These are phyloP conservation scores for Scopulariopsis brevicaulis DNA, from an alignment of 2,329 filamentous ascomycete species.

Conservation along the genomic window DNA sequence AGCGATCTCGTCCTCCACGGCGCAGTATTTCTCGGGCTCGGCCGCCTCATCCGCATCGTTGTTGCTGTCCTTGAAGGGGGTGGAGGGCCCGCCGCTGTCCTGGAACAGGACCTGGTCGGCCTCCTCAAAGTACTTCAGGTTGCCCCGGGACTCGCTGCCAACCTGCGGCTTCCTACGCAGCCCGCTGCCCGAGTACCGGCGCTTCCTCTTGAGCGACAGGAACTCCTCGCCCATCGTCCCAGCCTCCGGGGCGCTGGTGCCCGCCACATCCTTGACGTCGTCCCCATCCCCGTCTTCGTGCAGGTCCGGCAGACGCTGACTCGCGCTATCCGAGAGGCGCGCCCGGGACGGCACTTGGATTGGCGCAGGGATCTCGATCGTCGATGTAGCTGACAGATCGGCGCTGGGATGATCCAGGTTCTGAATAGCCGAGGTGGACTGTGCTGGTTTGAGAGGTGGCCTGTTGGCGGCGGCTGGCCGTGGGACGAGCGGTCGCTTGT, in stretches of 20 bases:
- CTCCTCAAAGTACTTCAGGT: slow-evolving; percentile 83
- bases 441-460: background rate
- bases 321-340: background rate
- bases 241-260: slow-evolving; percentile 53
- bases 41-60: slow-evolving; percentile 6
- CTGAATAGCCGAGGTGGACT: background rate
- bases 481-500: slow-evolving; percentile 50
- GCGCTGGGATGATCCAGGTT: background rate
- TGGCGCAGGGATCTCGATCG: background rate
- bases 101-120: slow-evolving; percentile 75
- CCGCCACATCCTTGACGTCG: slow-evolving; percentile 42
- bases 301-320: background rate
- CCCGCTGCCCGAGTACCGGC: slow-evolving; percentile 81
- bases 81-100: slow-evolving; percentile 34
- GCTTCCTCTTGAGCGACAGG: slow-evolving; percentile 36
- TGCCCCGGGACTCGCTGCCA: slow-evolving; percentile 58
- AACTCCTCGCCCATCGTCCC: slow-evolving; percentile 36
- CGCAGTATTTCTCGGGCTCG: background rate
- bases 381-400: background rate
- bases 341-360: background rate
- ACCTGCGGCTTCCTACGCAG: slow-evolving; percentile 63
- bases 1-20: background rate
- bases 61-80: background rate
- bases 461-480: slow-evolving; percentile 22
- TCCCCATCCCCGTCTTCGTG: slow-evolving; percentile 13